phyloP scores from a whole-genome alignment of 2,329 filamentous ascomycete genomes.

The Colletotrichum neosansevieriae region DNA sequence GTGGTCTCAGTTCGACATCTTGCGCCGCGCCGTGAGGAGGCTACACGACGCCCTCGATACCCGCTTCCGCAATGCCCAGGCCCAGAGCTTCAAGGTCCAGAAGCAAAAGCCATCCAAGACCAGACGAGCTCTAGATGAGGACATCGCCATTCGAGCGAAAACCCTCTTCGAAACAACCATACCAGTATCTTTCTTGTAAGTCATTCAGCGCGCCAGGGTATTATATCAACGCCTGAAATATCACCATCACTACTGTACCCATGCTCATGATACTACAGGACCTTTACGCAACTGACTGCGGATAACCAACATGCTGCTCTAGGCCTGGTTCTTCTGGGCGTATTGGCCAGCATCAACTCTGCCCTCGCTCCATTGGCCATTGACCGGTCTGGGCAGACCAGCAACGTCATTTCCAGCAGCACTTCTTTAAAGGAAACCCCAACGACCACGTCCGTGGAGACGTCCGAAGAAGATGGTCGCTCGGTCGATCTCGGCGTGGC shows the following conservation, averaged over 20 bases:
- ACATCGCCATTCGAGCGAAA: slow-evolving; percentile 15
- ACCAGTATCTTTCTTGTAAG: slow-evolving; percentile 53
- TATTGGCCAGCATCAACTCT: slow-evolving; percentile 69
- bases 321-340: slow-evolving; percentile 75
- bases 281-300: slow-evolving; percentile 77
- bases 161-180: slow-evolving; percentile 49
- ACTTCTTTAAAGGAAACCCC: no score
- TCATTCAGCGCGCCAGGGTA: not conserved
- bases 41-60: slow-evolving; percentile 57
- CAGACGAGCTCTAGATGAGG: slow-evolving; percentile 8
- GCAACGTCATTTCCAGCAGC: not conserved
- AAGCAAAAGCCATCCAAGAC: slow-evolving; percentile 6
- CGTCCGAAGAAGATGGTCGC: slow-evolving; percentile 24
- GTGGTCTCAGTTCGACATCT: slow-evolving; percentile 79
- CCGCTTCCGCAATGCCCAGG: slow-evolving; percentile 20
- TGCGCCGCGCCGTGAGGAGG: slow-evolving; percentile 74
- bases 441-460: no score
- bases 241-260: not conserved
- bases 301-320: slow-evolving; percentile 80
- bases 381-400: not conserved
- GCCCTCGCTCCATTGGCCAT: slow-evolving; percentile 54
- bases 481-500: slow-evolving; percentile 46
- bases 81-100: slow-evolving; percentile 24
- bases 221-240: no score
- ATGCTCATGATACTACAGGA: slow-evolving; percentile 52